phyloP scores from a whole-genome alignment of 768 basidiomycete genomes.

The Mycena floridula region DNA sequence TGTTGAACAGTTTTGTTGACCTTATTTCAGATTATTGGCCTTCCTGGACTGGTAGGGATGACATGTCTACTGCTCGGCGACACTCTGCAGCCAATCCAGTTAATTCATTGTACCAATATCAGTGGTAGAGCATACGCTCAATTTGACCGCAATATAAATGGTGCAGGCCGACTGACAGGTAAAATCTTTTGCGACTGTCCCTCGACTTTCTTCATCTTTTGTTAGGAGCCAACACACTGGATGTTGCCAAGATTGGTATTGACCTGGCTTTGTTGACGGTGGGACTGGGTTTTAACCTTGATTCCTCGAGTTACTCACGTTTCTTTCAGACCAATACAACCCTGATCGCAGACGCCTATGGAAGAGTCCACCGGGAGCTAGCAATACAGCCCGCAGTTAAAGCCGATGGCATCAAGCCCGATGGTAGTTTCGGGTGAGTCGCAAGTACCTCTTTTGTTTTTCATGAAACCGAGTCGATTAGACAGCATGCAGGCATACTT shows the following conservation, averaged over 20 bases:
- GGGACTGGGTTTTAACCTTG: too few species aligned
- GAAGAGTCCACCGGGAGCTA: slow-evolving; percentile 46
- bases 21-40: slow-evolving; percentile 45
- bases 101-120: slow-evolving; percentile 42
- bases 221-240: slow-evolving; percentile 65
- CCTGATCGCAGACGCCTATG: slow-evolving; percentile 43
- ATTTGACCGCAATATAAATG: slow-evolving; percentile 36
- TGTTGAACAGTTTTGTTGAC: neutral
- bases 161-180: slow-evolving; percentile 42
- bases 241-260: slow-evolving; percentile 59
- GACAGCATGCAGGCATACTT: slow-evolving; percentile 54
- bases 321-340: too few species aligned
- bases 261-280: slow-evolving; percentile 36
- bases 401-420: slow-evolving; percentile 56
- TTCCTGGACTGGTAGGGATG: slow-evolving; percentile 52
- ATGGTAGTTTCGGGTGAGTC: slow-evolving; percentile 49
- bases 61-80: slow-evolving; percentile 47
- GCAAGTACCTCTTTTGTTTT: too few species aligned
- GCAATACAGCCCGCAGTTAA: slow-evolving; percentile 37
- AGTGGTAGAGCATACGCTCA: slow-evolving; percentile 44
- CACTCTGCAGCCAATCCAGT: slow-evolving; percentile 34
- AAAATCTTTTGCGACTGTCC: too few species aligned
- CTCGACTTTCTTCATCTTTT: too few species aligned
- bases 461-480: too few species aligned
- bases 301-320: too few species aligned